phyloP scores from a whole-genome alignment of 2,329 filamentous ascomycete genomes.

The Aureobasidium sp. region DNA sequence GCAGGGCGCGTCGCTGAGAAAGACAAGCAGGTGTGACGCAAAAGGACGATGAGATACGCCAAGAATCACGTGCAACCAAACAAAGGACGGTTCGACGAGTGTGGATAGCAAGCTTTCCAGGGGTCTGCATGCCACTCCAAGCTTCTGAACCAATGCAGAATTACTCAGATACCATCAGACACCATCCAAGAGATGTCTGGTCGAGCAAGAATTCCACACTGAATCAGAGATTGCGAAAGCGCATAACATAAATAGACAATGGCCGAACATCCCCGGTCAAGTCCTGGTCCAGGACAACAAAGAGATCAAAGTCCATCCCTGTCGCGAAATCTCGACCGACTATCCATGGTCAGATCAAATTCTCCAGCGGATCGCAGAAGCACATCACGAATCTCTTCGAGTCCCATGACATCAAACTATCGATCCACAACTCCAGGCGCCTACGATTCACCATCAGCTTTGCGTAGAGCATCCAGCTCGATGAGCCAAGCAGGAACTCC shows the following conservation, averaged over 20 bases:
- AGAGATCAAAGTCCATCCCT: conserved; percentile 11
- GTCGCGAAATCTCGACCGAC: conserved; percentile 9
- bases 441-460: background rate
- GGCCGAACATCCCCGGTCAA: conserved; percentile 8
- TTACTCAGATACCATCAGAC: conserved; percentile 2
- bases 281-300: background rate
- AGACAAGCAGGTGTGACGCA: background rate
- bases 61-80: background rate
- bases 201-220: background rate
- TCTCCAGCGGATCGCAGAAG: background rate
- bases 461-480: conserved; percentile 5
- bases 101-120: conserved; percentile 13
- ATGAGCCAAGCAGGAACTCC: conserved; percentile 12
- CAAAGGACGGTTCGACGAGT: background rate
- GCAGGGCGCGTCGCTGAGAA: background rate
- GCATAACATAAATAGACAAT: conserved; percentile 1
- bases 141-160: background rate
- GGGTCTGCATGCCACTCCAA: background rate
- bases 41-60: background rate
- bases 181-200: conserved; percentile 3
- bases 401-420: background rate
- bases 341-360: conserved; percentile 2
- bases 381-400: background rate
- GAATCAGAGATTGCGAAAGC: background rate
- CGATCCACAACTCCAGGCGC: conserved; percentile 5